These are phyloP conservation scores for Yarrowia galli DNA, from an alignment of 1,139 yeast genomes.

Conservation along the genomic window DNA sequence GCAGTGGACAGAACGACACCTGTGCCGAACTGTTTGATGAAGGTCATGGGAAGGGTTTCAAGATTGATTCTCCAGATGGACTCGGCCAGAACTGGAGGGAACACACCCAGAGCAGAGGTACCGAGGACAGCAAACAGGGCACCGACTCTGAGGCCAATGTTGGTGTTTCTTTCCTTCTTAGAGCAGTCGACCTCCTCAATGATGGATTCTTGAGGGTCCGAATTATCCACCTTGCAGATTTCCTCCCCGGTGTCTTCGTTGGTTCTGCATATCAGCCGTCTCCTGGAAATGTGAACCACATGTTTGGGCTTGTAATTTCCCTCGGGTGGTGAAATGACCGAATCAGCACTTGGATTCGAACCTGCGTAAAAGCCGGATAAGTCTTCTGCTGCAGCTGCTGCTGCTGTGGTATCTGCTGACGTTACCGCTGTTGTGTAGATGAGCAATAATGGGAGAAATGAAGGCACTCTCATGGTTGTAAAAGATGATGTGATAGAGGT, in stretches of 20 bases:
- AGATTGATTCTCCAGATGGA: conserved; percentile 45
- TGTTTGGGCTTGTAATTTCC: conserved; percentile 18
- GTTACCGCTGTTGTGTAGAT: neutral
- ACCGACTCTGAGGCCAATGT: conserved; percentile 50
- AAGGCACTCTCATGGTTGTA: neutral
- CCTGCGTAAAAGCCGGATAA: conserved; percentile 13
- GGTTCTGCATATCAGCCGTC: conserved; percentile 22
- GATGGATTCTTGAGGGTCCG: conserved; percentile 24
- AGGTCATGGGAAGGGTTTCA: conserved; percentile 45
- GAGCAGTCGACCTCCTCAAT: conserved; percentile 34
- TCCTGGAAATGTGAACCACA: conserved; percentile 4
- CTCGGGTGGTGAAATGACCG: neutral
- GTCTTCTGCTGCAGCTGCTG: neutral
- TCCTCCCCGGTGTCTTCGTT: conserved; percentile 33
- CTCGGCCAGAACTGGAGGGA: conserved; percentile 47
- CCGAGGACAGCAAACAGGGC: conserved; percentile 51
- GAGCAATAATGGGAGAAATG: conserved; percentile 6
- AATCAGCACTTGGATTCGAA: conserved; percentile 6
- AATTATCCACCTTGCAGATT: conserved; percentile 33
- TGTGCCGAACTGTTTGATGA: conserved; percentile 68
- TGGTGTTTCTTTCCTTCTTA: conserved; percentile 47
- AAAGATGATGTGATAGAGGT: neutral
- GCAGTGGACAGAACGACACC: conserved; percentile 94
- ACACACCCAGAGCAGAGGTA: conserved; percentile 50
- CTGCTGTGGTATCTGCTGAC: neutral